phyloP scores from a whole-genome alignment of 805 yeast genomes.

The Torulaspora quercuum region DNA sequence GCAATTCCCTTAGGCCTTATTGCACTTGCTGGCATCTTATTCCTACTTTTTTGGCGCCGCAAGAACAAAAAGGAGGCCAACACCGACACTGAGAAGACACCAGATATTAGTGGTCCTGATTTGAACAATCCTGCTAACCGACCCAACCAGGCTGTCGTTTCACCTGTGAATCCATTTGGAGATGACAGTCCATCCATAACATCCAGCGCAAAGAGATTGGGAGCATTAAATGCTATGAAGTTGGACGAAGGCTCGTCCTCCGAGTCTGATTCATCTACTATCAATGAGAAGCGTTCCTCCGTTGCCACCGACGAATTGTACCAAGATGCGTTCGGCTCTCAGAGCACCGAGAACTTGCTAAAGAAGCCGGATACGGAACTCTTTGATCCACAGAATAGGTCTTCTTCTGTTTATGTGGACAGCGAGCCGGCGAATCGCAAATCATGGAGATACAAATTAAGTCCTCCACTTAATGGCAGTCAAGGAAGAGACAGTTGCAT shows the following conservation, averaged over 20 bases:
- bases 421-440: constrained; percentile 39
- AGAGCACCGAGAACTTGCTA: constrained; percentile 41
- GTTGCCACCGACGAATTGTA: constrained; percentile 28
- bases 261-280: constrained; percentile 49
- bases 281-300: constrained; percentile 24
- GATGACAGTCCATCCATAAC: constrained; percentile 22
- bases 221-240: constrained; percentile 50
- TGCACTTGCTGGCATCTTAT: constrained; percentile 45
- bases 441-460: constrained; percentile 56
- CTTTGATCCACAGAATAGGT: constrained; percentile 30
- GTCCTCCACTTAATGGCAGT: constrained; percentile 35
- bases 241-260: constrained; percentile 50
- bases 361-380: constrained; percentile 20
- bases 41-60: constrained; percentile 56
- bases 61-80: constrained; percentile 36
- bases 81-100: constrained; percentile 33
- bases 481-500: constrained; percentile 58
- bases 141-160: constrained; percentile 27
- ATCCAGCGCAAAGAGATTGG: constrained; percentile 39
- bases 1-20: constrained; percentile 64
- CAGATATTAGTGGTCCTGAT: constrained; percentile 41
- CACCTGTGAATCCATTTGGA: constrained; percentile 35
- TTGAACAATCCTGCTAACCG: constrained; percentile 38
- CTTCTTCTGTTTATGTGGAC: constrained; percentile 36
- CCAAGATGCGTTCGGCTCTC: constrained; percentile 40